Evolutionary conservation across 345 rosid genomes (phyloP).

Genomic region (Mangifera indica): DNA sequence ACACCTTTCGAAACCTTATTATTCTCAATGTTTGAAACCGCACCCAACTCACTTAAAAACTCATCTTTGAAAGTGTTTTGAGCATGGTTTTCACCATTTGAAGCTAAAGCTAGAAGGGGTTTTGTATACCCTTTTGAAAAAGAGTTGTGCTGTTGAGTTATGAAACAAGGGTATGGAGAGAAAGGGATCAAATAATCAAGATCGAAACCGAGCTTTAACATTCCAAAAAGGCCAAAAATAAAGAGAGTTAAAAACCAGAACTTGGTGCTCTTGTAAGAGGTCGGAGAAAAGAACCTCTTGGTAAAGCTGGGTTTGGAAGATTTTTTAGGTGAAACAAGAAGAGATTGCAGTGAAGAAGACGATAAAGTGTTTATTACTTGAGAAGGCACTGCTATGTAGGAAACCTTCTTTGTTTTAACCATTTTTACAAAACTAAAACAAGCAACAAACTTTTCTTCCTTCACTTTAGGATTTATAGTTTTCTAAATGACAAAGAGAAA

Average conservation of each 20-base stretch:
- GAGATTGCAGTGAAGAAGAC: constrained; percentile 57
- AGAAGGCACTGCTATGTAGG: constrained; percentile 59
- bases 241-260: constrained; percentile 55
- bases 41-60: background rate
- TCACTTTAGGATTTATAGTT: too few species aligned
- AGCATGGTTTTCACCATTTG: constrained; percentile 19
- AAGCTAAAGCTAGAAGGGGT: constrained; percentile 29
- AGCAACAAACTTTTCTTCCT: background rate
- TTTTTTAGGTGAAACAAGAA: constrained; percentile 62
- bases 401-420: constrained; percentile 45
- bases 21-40: constrained; percentile 11
- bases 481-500: too few species aligned
- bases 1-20: constrained; percentile 19
- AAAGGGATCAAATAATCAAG: constrained; percentile 47
- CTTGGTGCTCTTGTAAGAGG: constrained; percentile 43
- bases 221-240: constrained; percentile 51
- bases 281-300: constrained; percentile 23
- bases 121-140: constrained; percentile 20
- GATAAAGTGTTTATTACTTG: constrained; percentile 53
- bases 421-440: constrained; percentile 20
- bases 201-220: constrained; percentile 47
- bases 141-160: constrained; percentile 28
- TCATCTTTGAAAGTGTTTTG: constrained; percentile 10
- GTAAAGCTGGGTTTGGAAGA: constrained; percentile 28
- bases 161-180: constrained; percentile 50